These are phyloP conservation scores for Polytrichum formosum DNA, from an alignment of 225 moss, liverwort and hornwort species.

Conservation along the genomic window DNA sequence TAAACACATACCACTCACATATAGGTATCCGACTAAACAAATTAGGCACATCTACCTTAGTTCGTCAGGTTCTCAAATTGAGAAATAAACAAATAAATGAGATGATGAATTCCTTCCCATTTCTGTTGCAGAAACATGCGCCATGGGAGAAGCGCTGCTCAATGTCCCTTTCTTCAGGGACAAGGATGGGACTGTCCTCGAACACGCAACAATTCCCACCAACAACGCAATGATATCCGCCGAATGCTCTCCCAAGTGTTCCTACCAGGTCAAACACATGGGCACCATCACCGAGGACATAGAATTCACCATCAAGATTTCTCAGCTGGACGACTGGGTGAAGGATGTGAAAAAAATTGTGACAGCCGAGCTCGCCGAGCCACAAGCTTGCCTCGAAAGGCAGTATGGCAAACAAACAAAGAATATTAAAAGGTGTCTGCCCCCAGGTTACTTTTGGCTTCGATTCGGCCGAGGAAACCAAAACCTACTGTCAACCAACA, in stretches of 20 bases:
- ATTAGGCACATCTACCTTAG: neutral
- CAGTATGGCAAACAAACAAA: conserved; percentile 16
- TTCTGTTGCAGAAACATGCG: conserved; percentile 20
- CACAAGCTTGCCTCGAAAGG: conserved; percentile 12
- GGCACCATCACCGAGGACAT: neutral
- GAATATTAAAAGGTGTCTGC: conserved; percentile 39
- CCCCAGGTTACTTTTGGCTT: conserved; percentile 59
- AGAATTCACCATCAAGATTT: neutral
- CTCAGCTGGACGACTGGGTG: conserved; percentile 33
- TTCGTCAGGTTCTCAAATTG: too few species aligned
- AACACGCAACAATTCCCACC: conserved; percentile 43
- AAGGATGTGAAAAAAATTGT: conserved; percentile 42
- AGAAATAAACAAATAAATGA: neutral
- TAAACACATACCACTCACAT: neutral
- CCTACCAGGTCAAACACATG: neutral
- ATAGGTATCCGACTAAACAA: neutral
- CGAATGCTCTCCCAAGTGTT: conserved; percentile 35
- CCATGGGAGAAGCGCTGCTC: neutral
- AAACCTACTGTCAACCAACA: conserved; percentile 28
- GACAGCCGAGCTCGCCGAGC: conserved; percentile 32
- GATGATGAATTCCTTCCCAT: neutral
- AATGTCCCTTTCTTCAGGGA: conserved; percentile 25
- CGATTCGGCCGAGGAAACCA: conserved; percentile 39
- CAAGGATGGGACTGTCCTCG: conserved; percentile 21
- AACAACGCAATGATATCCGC: conserved; percentile 32